Base-by-base conservation (phyloP, 345 rosid genomes). In the Brassica rapa region DNA sequence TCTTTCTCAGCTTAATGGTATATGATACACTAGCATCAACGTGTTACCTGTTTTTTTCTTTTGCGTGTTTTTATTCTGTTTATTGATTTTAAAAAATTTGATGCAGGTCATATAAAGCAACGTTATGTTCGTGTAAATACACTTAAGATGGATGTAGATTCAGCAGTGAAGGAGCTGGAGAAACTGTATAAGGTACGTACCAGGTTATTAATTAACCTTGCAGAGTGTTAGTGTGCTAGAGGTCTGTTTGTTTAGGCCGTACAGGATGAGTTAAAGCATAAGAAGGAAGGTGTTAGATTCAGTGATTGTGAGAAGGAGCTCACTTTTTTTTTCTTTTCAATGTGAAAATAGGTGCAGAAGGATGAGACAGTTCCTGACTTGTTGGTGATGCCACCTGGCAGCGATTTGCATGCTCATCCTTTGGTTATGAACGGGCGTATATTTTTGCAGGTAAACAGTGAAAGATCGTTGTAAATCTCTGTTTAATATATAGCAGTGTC, bases 51-150 rank as follows among this genome's bases (percentile, higher is more conserved):
- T 9, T 66, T 78, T 73, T 24, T 3, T 15, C 2, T 15, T 68
- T 60, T 63, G 30, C 46, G 16, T 46, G 12, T 1, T 23, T 60
- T 41, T 49, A 1, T 19, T 19, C 4, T 19, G 0, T 51, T 0
- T 39, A 0, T 71, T 67, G 62, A 72, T 71, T 73, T 59, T 37
- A 2, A 8, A 60, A 21, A 51, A 75, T 72, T 79, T 59, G 82
- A 64, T 79, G 84, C 86, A 94, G 98, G 87, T 84, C 74, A 81
- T 73, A 30, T 80, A 33, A 91, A 86, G 79, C 97, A 95, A 60
- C 89, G 97, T 37, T 88, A 87, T 66, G 91, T 89, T 81, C 93
- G 98, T 68, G 97, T 94, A 29, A 94, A 94, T 86, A 87, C 96
- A 16, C 83, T 92, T 57, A 92, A 92, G 82, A 69, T 89, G 87